Base-by-base conservation (phyloP, 257 asterid genomes). In the Asclepias syriaca region DNA sequence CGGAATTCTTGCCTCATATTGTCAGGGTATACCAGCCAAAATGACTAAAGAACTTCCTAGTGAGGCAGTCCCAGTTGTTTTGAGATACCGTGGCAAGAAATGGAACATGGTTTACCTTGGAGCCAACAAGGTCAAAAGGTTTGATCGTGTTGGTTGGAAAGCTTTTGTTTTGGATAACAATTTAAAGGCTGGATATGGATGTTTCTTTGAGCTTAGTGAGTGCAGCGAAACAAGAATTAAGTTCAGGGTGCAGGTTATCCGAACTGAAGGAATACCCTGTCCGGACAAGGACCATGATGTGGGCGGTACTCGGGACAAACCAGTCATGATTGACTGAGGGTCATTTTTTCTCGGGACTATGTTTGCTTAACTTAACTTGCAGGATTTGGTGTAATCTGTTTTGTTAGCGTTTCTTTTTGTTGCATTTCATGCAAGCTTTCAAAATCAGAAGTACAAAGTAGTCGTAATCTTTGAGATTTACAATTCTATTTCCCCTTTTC, bases 161-260 rank as follows among this genome's bases (percentile, higher is more conserved):
- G 13, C 10, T 5, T 88, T 86, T 68, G 81, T 32, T 12, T 15
- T 6, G 2, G 86, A 80, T n/a, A 88, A 85, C 77, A 54, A 79
- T 21, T 79, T 88, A 34, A 63, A 78, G 66, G 8, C 39, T 4
- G 87, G 84, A 6, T 89, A 86, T 83, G 89, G 79, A 53, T 80
- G 84, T 75, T 83, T 86, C 27, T 88, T 88, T 54, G 92, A 88
- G 73, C 77, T 85, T 2, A 68, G 71, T 50, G 86, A 85, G 40
- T 19, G 66, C 54, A 75, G 70, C 69, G 0, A 1, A 6, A 12
- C 13, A 24, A 49, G 53, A 9, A 32, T 79, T 6, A 68, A 51
- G 65, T 79, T 81, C 61, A 81, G 71, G 61, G 91, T 83, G 51
- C 76, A 73, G 68, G 70, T 85, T 74, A 72, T 81, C 29, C 78